Evolutionary conservation across 2,329 filamentous ascomycete species (phyloP).

Genomic region (Penicillium sp.): DNA sequence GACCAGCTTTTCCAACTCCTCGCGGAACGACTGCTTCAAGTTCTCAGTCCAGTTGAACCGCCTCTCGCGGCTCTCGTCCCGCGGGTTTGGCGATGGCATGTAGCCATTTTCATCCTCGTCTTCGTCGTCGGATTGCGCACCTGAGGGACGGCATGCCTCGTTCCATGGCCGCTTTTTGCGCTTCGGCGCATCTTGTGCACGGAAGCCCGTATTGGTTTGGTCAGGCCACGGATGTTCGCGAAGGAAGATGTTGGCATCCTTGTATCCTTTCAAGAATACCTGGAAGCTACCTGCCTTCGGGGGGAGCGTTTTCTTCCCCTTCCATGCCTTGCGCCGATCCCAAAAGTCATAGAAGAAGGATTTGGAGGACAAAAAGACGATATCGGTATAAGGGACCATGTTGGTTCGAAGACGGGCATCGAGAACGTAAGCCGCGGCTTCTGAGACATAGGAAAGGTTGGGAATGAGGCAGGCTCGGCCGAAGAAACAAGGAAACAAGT

Average conservation of each 20-base stretch:
- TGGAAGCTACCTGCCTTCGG: constrained; percentile 95
- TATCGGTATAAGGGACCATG: constrained; percentile 93
- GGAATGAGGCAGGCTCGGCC: constrained; percentile 94
- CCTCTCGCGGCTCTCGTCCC: constrained; percentile 48
- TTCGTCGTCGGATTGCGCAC: constrained; percentile 61
- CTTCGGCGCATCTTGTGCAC: constrained; percentile 65
- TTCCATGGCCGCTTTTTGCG: constrained; percentile 74
- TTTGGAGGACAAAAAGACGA: constrained; percentile 91
- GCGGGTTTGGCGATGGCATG: constrained; percentile 45
- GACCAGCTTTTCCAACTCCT: constrained; percentile 94
- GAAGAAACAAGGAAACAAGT: constrained; percentile 96
- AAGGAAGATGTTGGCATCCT: constrained; percentile 94
- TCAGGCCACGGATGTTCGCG: constrained; percentile 97
- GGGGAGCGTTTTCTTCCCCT: constrained; percentile 82
- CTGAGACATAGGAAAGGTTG: constrained; percentile 95
- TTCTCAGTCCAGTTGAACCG: constrained; percentile 83
- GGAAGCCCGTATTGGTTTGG: constrained; percentile 71
- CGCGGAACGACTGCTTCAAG: constrained; percentile 87
- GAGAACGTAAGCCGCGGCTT: constrained; percentile 94
- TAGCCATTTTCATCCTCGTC: constrained; percentile 55
- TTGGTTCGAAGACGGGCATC: constrained; percentile 87
- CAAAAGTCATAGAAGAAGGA: constrained; percentile 99
- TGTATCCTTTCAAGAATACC: constrained; percentile 94
- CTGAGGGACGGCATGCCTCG: constrained; percentile 74
- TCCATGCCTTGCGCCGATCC: constrained; percentile 85